phyloP scores from a whole-genome alignment of 441 rosid species.

The Pelargonium cotyledonis region DNA sequence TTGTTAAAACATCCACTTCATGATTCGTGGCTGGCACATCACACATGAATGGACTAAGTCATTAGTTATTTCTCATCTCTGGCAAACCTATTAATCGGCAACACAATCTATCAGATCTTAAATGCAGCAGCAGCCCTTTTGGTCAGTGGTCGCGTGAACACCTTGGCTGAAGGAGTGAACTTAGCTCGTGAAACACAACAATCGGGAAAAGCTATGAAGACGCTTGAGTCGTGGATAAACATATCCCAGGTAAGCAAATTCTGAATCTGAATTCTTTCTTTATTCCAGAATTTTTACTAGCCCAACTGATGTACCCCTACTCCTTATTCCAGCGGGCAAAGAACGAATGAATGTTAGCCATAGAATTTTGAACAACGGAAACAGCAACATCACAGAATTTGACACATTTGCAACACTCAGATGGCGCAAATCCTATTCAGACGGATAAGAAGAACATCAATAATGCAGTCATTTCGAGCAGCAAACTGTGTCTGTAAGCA shows the following conservation, averaged over 20 bases:
- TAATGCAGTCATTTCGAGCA: too few species aligned
- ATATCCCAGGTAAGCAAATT: constrained; percentile 41
- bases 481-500: too few species aligned
- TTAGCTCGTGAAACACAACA: constrained; percentile 70
- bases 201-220: constrained; percentile 66
- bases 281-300: neutral
- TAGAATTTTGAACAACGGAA: neutral
- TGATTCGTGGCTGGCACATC: too few species aligned
- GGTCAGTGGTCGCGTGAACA: constrained; percentile 51
- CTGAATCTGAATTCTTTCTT: neutral
- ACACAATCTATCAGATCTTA: constrained; percentile 46
- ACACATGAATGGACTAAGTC: too few species aligned
- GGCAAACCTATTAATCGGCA: neutral
- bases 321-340: neutral
- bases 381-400: neutral
- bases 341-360: neutral
- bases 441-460: neutral
- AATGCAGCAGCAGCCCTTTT: constrained; percentile 89
- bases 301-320: neutral
- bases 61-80: neutral
- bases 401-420: neutral
- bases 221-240: constrained; percentile 59
- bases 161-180: constrained; percentile 60
- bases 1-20: too few species aligned
- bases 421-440: neutral